phyloP scores from a whole-genome alignment of 495 filamentous ascomycete genomes.

The Aspergillus leporis region DNA sequence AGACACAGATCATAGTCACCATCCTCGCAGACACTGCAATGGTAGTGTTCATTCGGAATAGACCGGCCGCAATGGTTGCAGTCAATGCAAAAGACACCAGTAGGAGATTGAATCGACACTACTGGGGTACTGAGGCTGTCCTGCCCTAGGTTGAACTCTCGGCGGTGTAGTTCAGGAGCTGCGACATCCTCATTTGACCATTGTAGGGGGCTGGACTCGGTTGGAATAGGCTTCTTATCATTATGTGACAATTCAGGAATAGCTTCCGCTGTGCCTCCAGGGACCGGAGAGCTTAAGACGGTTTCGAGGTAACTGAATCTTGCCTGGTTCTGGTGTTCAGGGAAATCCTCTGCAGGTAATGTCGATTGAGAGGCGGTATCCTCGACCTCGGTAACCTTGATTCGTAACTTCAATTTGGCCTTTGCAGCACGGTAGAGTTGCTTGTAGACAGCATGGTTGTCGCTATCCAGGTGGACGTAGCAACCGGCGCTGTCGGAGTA shows the following conservation, averaged over 20 bases:
- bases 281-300: constrained; percentile 39
- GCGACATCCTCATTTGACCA: constrained; percentile 11
- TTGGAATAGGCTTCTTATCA: constrained; percentile 8
- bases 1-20: constrained; percentile 95
- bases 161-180: constrained; percentile 25
- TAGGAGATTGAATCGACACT: constrained; percentile 33
- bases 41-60: constrained; percentile 82
- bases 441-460: constrained; percentile 86
- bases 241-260: constrained; percentile 12
- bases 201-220: constrained; percentile 8
- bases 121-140: constrained; percentile 30
- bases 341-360: constrained; percentile 6
- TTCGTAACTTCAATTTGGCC: constrained; percentile 95
- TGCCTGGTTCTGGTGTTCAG: constrained; percentile 20
- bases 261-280: constrained; percentile 18
- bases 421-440: constrained; percentile 96
- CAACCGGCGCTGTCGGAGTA: constrained; percentile 90
- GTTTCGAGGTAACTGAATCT: constrained; percentile 46
- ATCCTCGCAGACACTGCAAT: constrained; percentile 88
- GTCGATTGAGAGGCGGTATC: constrained; percentile 15
- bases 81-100: constrained; percentile 65
- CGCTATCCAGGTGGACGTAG: constrained; percentile 76
- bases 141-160: constrained; percentile 33
- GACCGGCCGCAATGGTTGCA: constrained; percentile 85
- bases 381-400: constrained; percentile 62